Evolutionary conservation across 495 filamentous ascomycete genomes (phyloP).

Genomic region (Platismatia glauca): DNA sequence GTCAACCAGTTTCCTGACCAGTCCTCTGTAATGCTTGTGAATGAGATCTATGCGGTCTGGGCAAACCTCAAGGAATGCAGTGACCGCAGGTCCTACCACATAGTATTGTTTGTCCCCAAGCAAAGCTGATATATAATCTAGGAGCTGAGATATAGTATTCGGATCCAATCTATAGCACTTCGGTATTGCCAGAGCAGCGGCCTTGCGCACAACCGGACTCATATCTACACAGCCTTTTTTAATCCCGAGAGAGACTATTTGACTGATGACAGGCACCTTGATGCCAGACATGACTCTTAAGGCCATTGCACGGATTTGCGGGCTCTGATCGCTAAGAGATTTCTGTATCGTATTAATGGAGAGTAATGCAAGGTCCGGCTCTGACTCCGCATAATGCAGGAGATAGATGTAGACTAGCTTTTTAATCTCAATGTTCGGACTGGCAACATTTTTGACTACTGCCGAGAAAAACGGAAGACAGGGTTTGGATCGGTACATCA

Average conservation of each 20-base stretch:
- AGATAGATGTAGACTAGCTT: conserved; percentile 98
- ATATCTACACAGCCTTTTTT: conserved; percentile 87
- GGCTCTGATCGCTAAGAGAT: conserved; percentile 83
- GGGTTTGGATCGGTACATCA: conserved; percentile 83
- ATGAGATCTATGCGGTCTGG: conserved; percentile 77
- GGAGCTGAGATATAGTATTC: conserved; percentile 68
- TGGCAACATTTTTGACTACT: conserved; percentile 93
- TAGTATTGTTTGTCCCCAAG: conserved; percentile 90
- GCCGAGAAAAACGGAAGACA: conserved; percentile 85
- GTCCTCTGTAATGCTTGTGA: conserved; percentile 74
- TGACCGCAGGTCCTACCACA: conserved; percentile 85
- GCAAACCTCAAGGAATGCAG: conserved; percentile 81
- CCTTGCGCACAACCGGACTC: conserved; percentile 86
- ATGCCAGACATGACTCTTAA: conserved; percentile 94
- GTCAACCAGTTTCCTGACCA: conserved; percentile 86
- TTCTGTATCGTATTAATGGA: conserved; percentile 99
- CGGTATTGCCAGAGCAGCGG: conserved; percentile 88
- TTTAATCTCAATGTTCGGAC: conserved; percentile 82
- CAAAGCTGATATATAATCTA: conserved; percentile 67
- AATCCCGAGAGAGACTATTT: conserved; percentile 94
- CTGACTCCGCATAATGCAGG: conserved; percentile 86
- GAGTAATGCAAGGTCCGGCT: conserved; percentile 87
- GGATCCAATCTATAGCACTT: conserved; percentile 96
- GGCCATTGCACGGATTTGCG: conserved; percentile 82
- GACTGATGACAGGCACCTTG: conserved; percentile 92